Conservation (phyloP, 345 rosid genomes). For the Bruguiera gymnorhiza region DNA sequence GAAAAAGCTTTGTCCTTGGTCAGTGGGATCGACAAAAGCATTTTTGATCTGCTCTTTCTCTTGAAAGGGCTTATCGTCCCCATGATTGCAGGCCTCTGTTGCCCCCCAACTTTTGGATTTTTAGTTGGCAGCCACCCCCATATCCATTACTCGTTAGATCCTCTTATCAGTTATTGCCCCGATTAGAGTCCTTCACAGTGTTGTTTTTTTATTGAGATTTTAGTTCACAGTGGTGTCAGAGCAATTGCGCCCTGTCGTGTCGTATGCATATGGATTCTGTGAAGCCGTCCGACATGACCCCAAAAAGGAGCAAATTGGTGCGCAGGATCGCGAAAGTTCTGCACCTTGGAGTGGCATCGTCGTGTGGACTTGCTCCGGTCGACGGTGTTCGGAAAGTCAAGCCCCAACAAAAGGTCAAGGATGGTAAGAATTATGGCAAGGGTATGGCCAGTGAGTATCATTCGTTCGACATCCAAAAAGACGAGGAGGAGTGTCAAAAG, state of each 20-base stretch:
- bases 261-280: slow-evolving; percentile 66
- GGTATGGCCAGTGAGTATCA: slow-evolving; percentile 28
- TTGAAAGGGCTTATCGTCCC: slow-evolving; percentile 24
- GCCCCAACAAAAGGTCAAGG: slow-evolving; percentile 34
- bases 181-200: too few relatives aligned
- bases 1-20: slow-evolving; percentile 30
- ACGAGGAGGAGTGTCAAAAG: slow-evolving; percentile 39
- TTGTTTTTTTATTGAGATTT: too few relatives aligned
- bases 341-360: slow-evolving; percentile 43
- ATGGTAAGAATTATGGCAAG: slow-evolving; percentile 26
- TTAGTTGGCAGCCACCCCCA: not conserved
- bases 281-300: slow-evolving; percentile 48
- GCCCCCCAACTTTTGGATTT: not conserved
- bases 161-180: not conserved
- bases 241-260: not conserved
- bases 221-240: too few relatives aligned
- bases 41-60: slow-evolving; percentile 24
- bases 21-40: slow-evolving; percentile 47
- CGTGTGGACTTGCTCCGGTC: slow-evolving; percentile 54
- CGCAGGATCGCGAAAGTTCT: slow-evolving; percentile 69
- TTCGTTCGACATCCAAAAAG: slow-evolving; percentile 40
- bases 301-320: slow-evolving; percentile 59
- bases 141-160: not conserved
- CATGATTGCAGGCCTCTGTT: slow-evolving; percentile 13
- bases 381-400: slow-evolving; percentile 44